Conservation (phyloP, 352 stramenopile genomes). For the Aphanomyces cochlioides region DNA sequence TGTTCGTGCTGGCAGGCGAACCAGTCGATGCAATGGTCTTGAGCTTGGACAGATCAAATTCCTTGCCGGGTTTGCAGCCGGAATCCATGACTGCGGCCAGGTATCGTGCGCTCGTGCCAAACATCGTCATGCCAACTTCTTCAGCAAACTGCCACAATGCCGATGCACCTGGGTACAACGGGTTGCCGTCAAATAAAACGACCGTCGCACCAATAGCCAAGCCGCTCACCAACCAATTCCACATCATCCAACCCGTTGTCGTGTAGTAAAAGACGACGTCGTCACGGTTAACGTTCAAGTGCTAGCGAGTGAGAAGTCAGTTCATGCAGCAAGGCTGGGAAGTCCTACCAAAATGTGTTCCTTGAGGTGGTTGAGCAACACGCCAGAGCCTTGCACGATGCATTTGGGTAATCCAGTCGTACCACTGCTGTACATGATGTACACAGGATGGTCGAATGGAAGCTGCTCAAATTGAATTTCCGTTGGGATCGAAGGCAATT, state of each 20-base stretch:
- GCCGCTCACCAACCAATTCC: conserved; percentile 79
- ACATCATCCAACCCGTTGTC: conserved; percentile 87
- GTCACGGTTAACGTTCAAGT: conserved; percentile 57
- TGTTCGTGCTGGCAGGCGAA: conserved; percentile 68
- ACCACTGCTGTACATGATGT: conserved; percentile 85
- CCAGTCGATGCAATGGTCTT: conserved; percentile 66
- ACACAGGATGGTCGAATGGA: conserved; percentile 82
- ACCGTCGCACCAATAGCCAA: conserved; percentile 67
- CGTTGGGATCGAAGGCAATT: conserved; percentile 32
- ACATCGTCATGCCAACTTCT: conserved; percentile 58
- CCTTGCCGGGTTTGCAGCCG: conserved; percentile 50
- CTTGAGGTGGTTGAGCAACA: conserved; percentile 77
- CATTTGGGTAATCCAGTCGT: conserved; percentile 86
- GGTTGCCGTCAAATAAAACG: conserved; percentile 76
- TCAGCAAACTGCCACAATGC: conserved; percentile 60
- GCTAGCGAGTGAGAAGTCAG: conserved; percentile 31
- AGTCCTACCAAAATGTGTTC: conserved; percentile 59
- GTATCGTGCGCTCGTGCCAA: conserved; percentile 73
- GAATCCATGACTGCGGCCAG: conserved; percentile 70
- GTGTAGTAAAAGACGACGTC: conserved; percentile 82
- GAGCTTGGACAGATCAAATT: conserved; percentile 65
- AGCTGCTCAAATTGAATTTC: conserved; percentile 63
- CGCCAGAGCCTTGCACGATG: conserved; percentile 73
- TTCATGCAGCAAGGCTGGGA: neutral
- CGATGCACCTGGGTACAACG: conserved; percentile 51